phyloP scores from a whole-genome alignment of 768 basidiomycete genomes.

The Rhodocollybia butyracea region DNA sequence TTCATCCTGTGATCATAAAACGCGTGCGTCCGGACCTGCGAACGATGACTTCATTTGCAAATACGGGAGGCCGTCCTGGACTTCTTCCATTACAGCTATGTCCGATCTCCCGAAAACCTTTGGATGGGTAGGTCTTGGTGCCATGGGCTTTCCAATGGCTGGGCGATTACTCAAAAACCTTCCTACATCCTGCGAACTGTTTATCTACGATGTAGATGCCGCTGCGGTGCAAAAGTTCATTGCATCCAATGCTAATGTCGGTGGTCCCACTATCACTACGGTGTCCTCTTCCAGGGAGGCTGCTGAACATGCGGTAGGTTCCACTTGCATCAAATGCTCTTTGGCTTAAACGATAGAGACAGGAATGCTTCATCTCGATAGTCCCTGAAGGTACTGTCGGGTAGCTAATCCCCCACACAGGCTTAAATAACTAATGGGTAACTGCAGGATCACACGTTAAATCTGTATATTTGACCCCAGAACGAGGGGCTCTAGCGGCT shows the following conservation, averaged over 20 bases:
- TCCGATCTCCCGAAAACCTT: conserved; percentile 17
- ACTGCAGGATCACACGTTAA: conserved; percentile 33
- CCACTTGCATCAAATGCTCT: neutral
- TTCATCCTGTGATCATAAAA: neutral
- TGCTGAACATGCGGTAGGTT: conserved; percentile 32
- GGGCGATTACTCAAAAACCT: conserved; percentile 29
- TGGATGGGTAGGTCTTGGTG: conserved; percentile 41
- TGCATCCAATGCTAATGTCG: conserved; percentile 14
- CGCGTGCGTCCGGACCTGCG: neutral
- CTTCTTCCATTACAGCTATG: neutral
- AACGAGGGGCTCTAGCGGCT: conserved; percentile 32
- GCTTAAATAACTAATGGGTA: neutral
- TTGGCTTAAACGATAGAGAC: neutral
- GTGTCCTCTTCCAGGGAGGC: conserved; percentile 28
- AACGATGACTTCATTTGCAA: neutral
- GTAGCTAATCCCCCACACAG: neutral
- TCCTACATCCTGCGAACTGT: conserved; percentile 20
- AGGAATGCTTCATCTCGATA: conserved; percentile 39
- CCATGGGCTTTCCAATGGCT: conserved; percentile 45
- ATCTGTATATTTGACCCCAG: conserved; percentile 31
- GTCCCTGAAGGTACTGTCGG: conserved; percentile 36
- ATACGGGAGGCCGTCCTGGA: neutral
- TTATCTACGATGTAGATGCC: conserved; percentile 34
- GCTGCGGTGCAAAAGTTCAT: conserved; percentile 24
- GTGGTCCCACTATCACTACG: conserved; percentile 16